These are phyloP conservation scores for Acacia acuminata DNA, from an alignment of 306 rosid species.

Conservation along the genomic window DNA sequence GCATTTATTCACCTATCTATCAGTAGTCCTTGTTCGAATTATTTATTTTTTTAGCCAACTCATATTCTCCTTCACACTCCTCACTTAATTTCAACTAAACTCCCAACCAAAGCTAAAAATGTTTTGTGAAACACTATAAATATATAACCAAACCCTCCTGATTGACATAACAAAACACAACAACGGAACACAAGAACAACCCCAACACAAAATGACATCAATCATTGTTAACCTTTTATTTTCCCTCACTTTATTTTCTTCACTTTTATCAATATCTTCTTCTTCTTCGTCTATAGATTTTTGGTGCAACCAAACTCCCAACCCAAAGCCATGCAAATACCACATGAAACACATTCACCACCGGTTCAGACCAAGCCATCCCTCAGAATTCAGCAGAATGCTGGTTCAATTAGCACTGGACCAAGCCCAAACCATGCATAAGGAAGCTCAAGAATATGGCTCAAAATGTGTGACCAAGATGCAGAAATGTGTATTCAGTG, in stretches of 20 bases:
- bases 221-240: conserved; percentile 37
- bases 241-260: conserved; percentile 31
- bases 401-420: conserved; percentile 53
- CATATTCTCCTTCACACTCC: conserved; percentile 29
- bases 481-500: conserved; percentile 49
- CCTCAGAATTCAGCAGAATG: conserved; percentile 46
- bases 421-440: conserved; percentile 38
- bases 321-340: conserved; percentile 62
- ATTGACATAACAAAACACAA: neutral
- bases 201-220: conserved; percentile 28
- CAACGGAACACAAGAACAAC: neutral
- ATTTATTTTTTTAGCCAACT: neutral
- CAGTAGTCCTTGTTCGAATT: neutral
- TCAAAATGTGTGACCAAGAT: conserved; percentile 26
- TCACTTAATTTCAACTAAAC: conserved; percentile 15
- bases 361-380: conserved; percentile 39
- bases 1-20: too few species aligned
- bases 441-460: conserved; percentile 24
- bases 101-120: neutral
- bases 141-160: neutral
- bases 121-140: neutral
- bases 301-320: neutral
- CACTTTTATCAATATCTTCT: conserved; percentile 33
- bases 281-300: neutral
- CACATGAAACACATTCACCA: conserved; percentile 35